These are phyloP conservation scores for Nakazawaea populi DNA, from an alignment of 805 yeast genomes.

Conservation along the genomic window DNA sequence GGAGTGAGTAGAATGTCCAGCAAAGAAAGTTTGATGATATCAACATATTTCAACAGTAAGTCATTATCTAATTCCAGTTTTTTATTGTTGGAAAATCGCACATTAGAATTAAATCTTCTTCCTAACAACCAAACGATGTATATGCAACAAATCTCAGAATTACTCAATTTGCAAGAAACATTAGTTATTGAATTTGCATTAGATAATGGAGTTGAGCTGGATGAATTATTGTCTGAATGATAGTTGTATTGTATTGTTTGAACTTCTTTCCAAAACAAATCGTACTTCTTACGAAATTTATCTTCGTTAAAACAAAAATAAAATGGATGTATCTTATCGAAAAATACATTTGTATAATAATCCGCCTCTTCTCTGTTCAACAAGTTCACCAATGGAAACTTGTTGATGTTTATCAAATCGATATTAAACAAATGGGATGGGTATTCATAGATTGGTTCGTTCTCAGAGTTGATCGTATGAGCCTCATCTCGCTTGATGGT, in stretches of 20 bases:
- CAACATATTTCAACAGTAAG: slow-evolving; percentile 27
- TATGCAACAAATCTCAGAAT: slow-evolving; percentile 35
- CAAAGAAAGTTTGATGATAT: slow-evolving; percentile 34
- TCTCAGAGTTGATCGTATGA: slow-evolving; percentile 28
- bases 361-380: slow-evolving; percentile 29
- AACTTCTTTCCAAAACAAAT: slow-evolving; percentile 33
- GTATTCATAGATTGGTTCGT: slow-evolving; percentile 26
- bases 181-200: not conserved
- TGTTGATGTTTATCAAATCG: slow-evolving; percentile 24
- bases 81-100: slow-evolving; percentile 18
- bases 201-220: not conserved
- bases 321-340: slow-evolving; percentile 37
- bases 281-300: slow-evolving; percentile 27
- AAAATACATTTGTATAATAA: slow-evolving; percentile 30
- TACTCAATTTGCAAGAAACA: slow-evolving; percentile 17
- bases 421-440: slow-evolving; percentile 27
- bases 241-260: slow-evolving; percentile 11
- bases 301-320: slow-evolving; percentile 33
- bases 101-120: slow-evolving; percentile 23
- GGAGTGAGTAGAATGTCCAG: slow-evolving; percentile 40
- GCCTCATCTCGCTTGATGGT: slow-evolving; percentile 26
- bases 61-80: slow-evolving; percentile 20
- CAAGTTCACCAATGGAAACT: slow-evolving; percentile 33
- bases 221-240: slow-evolving; percentile 5
- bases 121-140: slow-evolving; percentile 42